Evolutionary conservation across 139 green algal species (phyloP).

Genomic region (Prasinococcaceae sp.): DNA sequence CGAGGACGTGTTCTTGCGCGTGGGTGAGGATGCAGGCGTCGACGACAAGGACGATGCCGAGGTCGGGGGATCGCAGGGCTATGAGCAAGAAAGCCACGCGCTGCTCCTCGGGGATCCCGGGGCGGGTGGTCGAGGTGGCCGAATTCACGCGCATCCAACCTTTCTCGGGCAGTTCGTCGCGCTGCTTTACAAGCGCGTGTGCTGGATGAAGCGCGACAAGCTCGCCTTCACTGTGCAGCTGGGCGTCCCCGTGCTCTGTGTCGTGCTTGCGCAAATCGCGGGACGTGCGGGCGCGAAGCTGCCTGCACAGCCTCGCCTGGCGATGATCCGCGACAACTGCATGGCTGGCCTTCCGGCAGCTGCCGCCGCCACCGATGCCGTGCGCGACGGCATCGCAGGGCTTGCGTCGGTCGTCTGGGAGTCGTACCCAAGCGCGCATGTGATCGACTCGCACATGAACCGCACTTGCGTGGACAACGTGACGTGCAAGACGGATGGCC

Average conservation of each 20-base stretch:
- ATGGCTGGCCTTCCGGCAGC: not conserved
- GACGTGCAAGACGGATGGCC: not conserved
- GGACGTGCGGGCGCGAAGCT: not conserved
- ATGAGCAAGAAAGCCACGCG: not conserved
- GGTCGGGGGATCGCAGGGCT: not conserved
- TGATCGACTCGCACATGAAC: not conserved
- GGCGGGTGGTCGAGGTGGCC: not conserved
- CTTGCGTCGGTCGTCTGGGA: not conserved
- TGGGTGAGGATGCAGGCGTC: not conserved
- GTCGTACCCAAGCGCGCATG: not conserved
- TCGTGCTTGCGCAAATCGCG: slow-evolving; percentile 6
- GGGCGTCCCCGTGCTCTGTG: slow-evolving; percentile 11
- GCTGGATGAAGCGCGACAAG: slow-evolving; percentile 6
- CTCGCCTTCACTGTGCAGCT: slow-evolving; percentile 3
- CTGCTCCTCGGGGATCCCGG: not conserved
- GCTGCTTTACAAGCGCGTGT: slow-evolving; percentile 14
- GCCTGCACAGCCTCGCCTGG: not conserved
- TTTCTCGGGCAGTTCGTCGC: slow-evolving; percentile 1
- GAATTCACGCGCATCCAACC: not conserved
- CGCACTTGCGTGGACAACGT: no score
- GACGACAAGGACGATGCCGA: not conserved
- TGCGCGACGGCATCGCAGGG: not conserved
- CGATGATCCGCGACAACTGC: not conserved
- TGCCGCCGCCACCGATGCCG: not conserved
- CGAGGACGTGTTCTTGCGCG: slow-evolving; percentile 22